Conservation (phyloP, 257 asterid genomes). For the Solanum paucissectum region DNA sequence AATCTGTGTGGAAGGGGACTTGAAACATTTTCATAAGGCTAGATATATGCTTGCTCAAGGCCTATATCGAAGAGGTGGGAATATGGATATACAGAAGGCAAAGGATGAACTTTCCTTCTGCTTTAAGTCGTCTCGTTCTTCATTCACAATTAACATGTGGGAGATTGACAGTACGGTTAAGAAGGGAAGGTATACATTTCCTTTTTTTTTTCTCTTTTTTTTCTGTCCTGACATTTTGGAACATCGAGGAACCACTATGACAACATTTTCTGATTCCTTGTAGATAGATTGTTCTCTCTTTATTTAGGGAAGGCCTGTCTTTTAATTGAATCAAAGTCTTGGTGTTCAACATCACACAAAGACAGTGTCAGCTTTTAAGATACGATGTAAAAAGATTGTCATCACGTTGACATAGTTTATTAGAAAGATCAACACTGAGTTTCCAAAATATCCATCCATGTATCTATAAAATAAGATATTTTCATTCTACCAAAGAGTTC, state of each 20-base stretch:
- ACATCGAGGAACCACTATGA: not conserved
- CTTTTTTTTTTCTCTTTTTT: not conserved
- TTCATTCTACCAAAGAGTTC: not conserved
- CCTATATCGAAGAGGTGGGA: slow-evolving; percentile 56
- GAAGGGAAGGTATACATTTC: slow-evolving; percentile 65
- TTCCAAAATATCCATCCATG: not conserved
- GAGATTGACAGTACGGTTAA: slow-evolving; percentile 95
- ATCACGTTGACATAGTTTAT: not conserved
- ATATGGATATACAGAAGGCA: slow-evolving; percentile 83
- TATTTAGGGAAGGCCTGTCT: not conserved
- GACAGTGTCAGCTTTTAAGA: not conserved
- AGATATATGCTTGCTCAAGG: slow-evolving; percentile 96
- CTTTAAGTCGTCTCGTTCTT: slow-evolving; percentile 86
- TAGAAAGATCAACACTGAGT: not conserved
- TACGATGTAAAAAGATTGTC: not conserved
- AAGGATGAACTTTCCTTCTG: slow-evolving; percentile 96
- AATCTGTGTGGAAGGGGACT: slow-evolving; percentile 95
- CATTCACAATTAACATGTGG: slow-evolving; percentile 97
- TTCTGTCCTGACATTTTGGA: not conserved
- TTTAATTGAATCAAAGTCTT: not conserved
- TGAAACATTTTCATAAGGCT: slow-evolving; percentile 96
- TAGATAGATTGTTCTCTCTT: not conserved
- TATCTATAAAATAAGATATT: not conserved
- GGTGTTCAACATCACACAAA: not conserved
- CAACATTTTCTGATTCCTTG: not conserved